A percentile compares a stretch with the other conserved stretches of the same genome.
These are phyloP conservation scores for Pythium phragmitis DNA, from an alignment of 352 stramenopile species.

Conservation along the genomic window DNA sequence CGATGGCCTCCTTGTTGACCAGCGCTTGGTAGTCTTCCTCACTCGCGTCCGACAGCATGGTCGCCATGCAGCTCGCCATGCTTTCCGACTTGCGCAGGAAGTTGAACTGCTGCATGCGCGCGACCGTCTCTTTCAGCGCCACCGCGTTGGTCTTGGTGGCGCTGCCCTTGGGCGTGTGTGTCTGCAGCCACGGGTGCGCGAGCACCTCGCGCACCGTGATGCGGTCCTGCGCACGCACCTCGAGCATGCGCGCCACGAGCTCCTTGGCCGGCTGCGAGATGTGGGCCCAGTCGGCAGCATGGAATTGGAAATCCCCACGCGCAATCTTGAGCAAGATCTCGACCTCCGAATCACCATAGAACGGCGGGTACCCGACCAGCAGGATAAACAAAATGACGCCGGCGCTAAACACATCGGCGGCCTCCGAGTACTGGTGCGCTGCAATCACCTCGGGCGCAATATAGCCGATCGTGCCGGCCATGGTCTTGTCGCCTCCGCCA, in stretches of 20 bases:
- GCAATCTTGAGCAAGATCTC: constrained; percentile 81
- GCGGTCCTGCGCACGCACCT: constrained; percentile 67
- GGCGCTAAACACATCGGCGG: constrained; percentile 75
- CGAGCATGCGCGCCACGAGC: constrained; percentile 68
- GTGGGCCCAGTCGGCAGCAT: constrained; percentile 56
- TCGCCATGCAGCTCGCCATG: constrained; percentile 64
- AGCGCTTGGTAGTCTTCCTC: constrained; percentile 60
- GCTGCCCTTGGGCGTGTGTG: constrained; percentile 15
- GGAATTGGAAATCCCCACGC: constrained; percentile 69
- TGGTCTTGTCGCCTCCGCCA: constrained; percentile 53
- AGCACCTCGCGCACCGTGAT: constrained; percentile 71
- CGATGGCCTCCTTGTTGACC: constrained; percentile 55
- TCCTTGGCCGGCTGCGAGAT: constrained; percentile 63
- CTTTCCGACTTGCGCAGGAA: constrained; percentile 78
- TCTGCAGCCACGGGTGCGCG: constrained; percentile 58
- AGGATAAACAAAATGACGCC: constrained; percentile 84
- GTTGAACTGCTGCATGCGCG: constrained; percentile 79
- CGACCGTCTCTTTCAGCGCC: constrained; percentile 37
- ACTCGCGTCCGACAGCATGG: constrained; percentile 49
- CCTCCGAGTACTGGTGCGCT: constrained; percentile 59
- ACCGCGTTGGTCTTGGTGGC: constrained; percentile 19
- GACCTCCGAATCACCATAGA: constrained; percentile 69
- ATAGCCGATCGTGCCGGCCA: constrained; percentile 77
- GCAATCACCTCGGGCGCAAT: constrained; percentile 78
- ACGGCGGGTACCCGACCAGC: constrained; percentile 74